Conservation (phyloP, 345 rosid genomes). For the Balakata baccata region DNA sequence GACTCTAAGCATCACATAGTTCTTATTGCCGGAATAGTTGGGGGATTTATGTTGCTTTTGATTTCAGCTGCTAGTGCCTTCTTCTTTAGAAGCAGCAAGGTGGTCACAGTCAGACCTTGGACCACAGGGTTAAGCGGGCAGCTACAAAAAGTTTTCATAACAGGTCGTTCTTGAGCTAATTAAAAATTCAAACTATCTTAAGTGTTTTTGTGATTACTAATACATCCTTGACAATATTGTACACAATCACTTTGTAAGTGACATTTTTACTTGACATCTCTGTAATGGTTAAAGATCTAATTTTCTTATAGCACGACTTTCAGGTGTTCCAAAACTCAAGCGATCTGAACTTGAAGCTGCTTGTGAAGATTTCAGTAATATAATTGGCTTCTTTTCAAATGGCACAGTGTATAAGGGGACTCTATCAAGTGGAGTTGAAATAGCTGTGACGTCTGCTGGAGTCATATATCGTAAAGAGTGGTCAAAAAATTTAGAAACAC, state of each 20-base stretch:
- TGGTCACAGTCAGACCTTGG: conserved; percentile 81
- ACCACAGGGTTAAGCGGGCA: conserved; percentile 82
- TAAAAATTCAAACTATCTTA: not conserved
- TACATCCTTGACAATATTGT: too few relatives aligned
- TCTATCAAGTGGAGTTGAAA: conserved; percentile 80
- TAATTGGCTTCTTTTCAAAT: conserved; percentile 64
- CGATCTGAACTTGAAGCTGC: conserved; percentile 85
- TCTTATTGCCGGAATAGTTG: conserved; percentile 39
- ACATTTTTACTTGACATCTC: not conserved
- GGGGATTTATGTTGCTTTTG: conserved; percentile 44
- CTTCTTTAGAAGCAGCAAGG: conserved; percentile 54
- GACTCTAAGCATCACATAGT: conserved; percentile 24
- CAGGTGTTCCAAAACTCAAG: conserved; percentile 80
- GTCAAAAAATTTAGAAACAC: conserved; percentile 63
- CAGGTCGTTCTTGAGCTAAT: conserved; percentile 43
- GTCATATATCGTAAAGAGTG: conserved; percentile 49
- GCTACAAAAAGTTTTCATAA: conserved; percentile 69
- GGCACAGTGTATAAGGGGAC: conserved; percentile 84
- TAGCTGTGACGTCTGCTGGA: conserved; percentile 60
- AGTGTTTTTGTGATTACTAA: too few relatives aligned
- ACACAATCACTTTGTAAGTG: too few relatives aligned
- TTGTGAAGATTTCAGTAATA: conserved; percentile 94
- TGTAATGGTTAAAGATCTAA: not conserved
- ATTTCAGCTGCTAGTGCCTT: conserved; percentile 35
- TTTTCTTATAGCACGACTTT: conserved; percentile 13